These are phyloP conservation scores for Coemansia sp. DNA, from an alignment of 192 early-diverging fungal species.

Conservation along the genomic window DNA sequence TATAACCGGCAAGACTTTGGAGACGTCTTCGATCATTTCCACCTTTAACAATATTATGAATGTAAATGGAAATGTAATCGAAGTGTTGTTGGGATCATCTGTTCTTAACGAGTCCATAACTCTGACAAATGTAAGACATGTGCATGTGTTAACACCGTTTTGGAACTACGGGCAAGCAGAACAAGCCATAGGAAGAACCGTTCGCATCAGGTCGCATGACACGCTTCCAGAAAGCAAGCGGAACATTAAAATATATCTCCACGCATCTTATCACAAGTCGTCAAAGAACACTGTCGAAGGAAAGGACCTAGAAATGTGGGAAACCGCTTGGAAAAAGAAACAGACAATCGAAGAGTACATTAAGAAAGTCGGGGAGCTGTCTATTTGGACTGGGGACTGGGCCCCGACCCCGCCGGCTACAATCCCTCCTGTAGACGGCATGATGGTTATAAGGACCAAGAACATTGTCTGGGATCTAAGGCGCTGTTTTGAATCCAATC, in stretches of 20 bases:
- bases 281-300: neutral
- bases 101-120: slow-evolving; percentile 19
- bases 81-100: slow-evolving; percentile 12
- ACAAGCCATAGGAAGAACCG: slow-evolving; percentile 21
- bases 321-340: slow-evolving; percentile 20
- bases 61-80: slow-evolving; percentile 8
- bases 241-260: slow-evolving; percentile 9
- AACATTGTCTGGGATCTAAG: slow-evolving; percentile 20
- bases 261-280: slow-evolving; percentile 6
- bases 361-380: slow-evolving; percentile 2
- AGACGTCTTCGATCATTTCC: slow-evolving; percentile 8
- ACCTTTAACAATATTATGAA: slow-evolving; percentile 12
- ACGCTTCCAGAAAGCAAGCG: slow-evolving; percentile 1
- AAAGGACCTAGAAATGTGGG: slow-evolving; percentile 19
- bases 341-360: slow-evolving; percentile 7
- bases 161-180: slow-evolving; percentile 25
- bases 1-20: slow-evolving; percentile 11
- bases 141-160: slow-evolving; percentile 20
- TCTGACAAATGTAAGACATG: slow-evolving; percentile 24
- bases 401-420: neutral
- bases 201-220: slow-evolving; percentile 18
- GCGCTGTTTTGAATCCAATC: slow-evolving; percentile 17
- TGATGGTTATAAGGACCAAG: slow-evolving; percentile 4
- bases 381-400: slow-evolving; percentile 11
- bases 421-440: slow-evolving; percentile 8